Conservation (phyloP, 768 basidiomycete genomes). For the Serendipita indica region DNA sequence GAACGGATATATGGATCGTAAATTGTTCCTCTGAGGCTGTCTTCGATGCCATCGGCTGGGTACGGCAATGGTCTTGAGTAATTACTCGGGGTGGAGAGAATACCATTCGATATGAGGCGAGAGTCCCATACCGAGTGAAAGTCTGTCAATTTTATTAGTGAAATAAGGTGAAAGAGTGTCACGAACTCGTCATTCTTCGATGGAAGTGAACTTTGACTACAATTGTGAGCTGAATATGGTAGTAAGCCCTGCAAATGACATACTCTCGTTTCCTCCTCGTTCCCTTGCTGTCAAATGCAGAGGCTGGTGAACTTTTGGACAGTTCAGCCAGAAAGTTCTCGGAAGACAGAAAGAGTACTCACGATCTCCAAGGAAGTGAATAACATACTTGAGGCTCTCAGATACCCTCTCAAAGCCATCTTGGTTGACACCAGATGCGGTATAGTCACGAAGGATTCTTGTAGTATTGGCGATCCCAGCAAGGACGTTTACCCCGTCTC, state of each 20-base stretch:
- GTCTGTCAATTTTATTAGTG: slow-evolving; percentile 27
- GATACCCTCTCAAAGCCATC: slow-evolving; percentile 32
- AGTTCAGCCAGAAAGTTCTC: too few relatives aligned
- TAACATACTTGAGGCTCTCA: slow-evolving; percentile 80
- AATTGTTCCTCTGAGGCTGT: slow-evolving; percentile 55
- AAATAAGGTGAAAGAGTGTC: background rate
- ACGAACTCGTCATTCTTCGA: slow-evolving; percentile 53
- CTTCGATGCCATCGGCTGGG: slow-evolving; percentile 53
- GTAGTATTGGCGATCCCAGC: slow-evolving; percentile 69
- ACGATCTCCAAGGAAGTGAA: slow-evolving; percentile 87
- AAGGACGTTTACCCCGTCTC: slow-evolving; percentile 48
- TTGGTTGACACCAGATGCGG: slow-evolving; percentile 17
- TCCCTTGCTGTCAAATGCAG: slow-evolving; percentile 81
- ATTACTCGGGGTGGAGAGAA: slow-evolving; percentile 57
- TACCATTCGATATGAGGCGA: slow-evolving; percentile 63
- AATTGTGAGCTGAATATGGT: background rate
- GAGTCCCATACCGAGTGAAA: slow-evolving; percentile 83
- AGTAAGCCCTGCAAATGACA: slow-evolving; percentile 14
- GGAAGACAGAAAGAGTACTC: too few relatives aligned
- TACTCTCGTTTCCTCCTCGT: slow-evolving; percentile 67
- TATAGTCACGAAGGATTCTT: slow-evolving; percentile 34
- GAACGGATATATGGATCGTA: slow-evolving; percentile 82
- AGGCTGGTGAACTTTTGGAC: slow-evolving; percentile 92
- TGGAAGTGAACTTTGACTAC: slow-evolving; percentile 58
- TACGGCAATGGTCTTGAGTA: slow-evolving; percentile 64